Evolutionary conservation across 768 basidiomycete species (phyloP).

Genomic region (Lentinula edodes): DNA sequence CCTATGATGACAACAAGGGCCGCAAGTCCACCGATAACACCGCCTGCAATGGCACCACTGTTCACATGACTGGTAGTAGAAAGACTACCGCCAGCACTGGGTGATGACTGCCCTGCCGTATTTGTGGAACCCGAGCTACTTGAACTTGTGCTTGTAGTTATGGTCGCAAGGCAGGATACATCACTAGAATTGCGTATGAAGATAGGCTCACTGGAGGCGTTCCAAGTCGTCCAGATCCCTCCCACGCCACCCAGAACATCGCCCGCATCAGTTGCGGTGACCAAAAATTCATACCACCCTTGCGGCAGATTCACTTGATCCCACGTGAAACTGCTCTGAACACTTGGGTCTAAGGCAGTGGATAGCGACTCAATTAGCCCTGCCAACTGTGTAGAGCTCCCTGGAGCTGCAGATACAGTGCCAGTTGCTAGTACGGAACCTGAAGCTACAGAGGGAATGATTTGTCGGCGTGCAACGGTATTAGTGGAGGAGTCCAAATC

Average conservation of each 20-base stretch:
- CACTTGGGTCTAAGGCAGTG: neutral
- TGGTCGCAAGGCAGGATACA: neutral
- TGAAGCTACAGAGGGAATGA: neutral
- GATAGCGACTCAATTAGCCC: neutral
- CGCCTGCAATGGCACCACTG: slow-evolving; percentile 1
- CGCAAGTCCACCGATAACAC: neutral
- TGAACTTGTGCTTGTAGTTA: neutral
- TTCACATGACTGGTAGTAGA: neutral
- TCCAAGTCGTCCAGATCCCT: neutral
- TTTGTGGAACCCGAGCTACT: neutral
- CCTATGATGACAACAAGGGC: neutral
- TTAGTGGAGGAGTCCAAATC: neutral
- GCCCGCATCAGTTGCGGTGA: slow-evolving; percentile 2
- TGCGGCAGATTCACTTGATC: neutral
- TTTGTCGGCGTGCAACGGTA: neutral
- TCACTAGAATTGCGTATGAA: slow-evolving; percentile 2
- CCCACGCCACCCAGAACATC: neutral
- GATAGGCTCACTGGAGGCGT: neutral
- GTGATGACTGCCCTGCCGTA: neutral
- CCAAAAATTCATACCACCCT: slow-evolving; percentile 1
- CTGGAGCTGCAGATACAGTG: neutral
- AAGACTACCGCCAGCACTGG: neutral
- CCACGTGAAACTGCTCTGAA: neutral
- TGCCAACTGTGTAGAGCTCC: neutral
- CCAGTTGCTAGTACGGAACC: neutral